phyloP scores from a whole-genome alignment of 2,329 filamentous ascomycete species.

The Corynespora cassiicola region DNA sequence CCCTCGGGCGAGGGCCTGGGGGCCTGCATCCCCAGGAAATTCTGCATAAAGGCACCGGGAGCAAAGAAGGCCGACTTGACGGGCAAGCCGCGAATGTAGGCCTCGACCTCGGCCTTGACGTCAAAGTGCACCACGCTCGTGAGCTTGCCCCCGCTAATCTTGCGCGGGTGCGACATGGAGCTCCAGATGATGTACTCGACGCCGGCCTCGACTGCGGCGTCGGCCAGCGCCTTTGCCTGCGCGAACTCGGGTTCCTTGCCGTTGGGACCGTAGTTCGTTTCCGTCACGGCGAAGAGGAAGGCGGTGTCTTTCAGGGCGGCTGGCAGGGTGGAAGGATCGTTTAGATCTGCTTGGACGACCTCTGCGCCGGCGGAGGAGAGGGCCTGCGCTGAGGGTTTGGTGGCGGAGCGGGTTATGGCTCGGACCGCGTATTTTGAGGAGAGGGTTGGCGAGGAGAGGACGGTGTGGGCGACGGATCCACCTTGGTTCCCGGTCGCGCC shows the following conservation, averaged over 20 bases:
- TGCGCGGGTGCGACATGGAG: slow-evolving; percentile 30
- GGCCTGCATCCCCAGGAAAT: slow-evolving; percentile 42
- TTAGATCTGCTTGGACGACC: slow-evolving; percentile 60
- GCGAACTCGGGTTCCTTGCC: slow-evolving; percentile 32
- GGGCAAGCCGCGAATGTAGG: slow-evolving; percentile 58
- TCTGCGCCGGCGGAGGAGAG: slow-evolving; percentile 58
- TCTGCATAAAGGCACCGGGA: slow-evolving; percentile 64
- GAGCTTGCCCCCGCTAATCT: slow-evolving; percentile 42
- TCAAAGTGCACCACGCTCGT: slow-evolving; percentile 59
- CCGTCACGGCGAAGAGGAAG: slow-evolving; percentile 38
- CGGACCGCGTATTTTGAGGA: slow-evolving; percentile 54
- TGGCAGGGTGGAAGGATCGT: slow-evolving; percentile 35
- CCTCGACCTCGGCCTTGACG: slow-evolving; percentile 62
- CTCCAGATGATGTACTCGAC: slow-evolving; percentile 50
- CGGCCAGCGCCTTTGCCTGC: slow-evolving; percentile 31
- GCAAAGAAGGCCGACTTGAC: slow-evolving; percentile 61
- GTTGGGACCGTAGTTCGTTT: slow-evolving; percentile 26
- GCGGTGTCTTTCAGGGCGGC: slow-evolving; percentile 27
- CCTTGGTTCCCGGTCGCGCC: slow-evolving; percentile 58
- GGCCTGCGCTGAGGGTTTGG: slow-evolving; percentile 52
- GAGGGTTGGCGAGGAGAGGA: slow-evolving; percentile 52
- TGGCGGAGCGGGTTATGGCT: slow-evolving; percentile 61
- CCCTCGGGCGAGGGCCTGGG: slow-evolving; percentile 16
- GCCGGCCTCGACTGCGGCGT: slow-evolving; percentile 40
- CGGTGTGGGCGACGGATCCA: slow-evolving; percentile 57